Base-by-base conservation (phyloP, 495 filamentous ascomycete genomes). In the Tuber borchii region DNA sequence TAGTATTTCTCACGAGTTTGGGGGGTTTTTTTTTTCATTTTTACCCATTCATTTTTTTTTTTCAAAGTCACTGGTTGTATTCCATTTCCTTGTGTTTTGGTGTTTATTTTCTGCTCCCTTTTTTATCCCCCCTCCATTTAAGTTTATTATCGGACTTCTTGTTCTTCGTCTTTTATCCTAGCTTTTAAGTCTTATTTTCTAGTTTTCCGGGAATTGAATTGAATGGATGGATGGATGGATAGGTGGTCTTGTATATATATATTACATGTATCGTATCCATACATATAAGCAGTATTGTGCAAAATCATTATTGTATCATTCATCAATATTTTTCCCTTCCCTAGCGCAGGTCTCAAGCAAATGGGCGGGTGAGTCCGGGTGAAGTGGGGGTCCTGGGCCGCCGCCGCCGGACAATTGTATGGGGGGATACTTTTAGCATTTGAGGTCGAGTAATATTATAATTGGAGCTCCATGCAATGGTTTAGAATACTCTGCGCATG, bases 141-240 rank as follows among this genome's bases (percentile, higher is more conserved):
- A 14, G 26, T 65, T 37, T 31, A 56, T n/a, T 56, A n/a, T 26
- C 22, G 46, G 46, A 9, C 46, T 44, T 74, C 68, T 39, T 31
- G 22, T 56, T 39, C 71, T 65, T 65, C 3, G 0, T 9, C 6
- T 31, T 65, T 43, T 46, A 43, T 56, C 39, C 44, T 42, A 44
- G 75, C 26, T 65, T 31, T 65, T 37, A 37, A 65, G 56, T 65
- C 56, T 31, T 71, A 78, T 71, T 77, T 78, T 61, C 72, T 42
- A 69, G 68, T 61, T 39, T 39, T 26, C 14, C 16, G n/a, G 56
- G 51, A 56, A 56, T 40, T 56, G 56, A n/a, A 31, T n/a, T n/a
- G n/a, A n/a, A n/a, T 61, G 51, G 7, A 56, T 56, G 48, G 48
- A 22, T 51, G 46, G 46, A 5, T 51, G 46, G 51, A 26, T 1